Conservation (phyloP, 148 eudicot species). For the Persicaria tinctoria region DNA sequence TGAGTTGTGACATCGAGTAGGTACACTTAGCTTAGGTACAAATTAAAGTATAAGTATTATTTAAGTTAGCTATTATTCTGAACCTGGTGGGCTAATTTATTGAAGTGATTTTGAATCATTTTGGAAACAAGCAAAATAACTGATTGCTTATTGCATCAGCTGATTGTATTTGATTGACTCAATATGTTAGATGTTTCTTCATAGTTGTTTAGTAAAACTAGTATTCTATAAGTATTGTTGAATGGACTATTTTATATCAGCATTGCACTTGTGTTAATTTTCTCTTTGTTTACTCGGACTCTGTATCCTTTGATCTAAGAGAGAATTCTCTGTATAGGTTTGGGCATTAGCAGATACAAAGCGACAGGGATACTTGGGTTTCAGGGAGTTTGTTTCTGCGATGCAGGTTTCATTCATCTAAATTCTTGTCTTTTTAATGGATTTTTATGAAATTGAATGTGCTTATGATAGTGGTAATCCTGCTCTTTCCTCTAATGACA, state of each 20-base stretch:
- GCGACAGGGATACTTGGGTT: conserved; percentile 68
- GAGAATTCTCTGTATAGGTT: conserved; percentile 28
- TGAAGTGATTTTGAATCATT: background rate
- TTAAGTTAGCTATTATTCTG: background rate
- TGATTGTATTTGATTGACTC: background rate
- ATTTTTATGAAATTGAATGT: background rate
- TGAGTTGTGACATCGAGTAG: background rate
- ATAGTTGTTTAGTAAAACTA: background rate
- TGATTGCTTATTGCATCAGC: background rate
- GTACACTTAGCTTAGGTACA: background rate
- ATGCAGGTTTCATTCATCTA: conserved; percentile 55
- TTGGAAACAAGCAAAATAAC: background rate
- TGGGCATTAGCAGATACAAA: conserved; percentile 85
- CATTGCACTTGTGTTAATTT: background rate
- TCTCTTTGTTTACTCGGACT: background rate
- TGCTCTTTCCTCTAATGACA: conserved; percentile 15
- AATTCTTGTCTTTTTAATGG: background rate
- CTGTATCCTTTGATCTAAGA: background rate
- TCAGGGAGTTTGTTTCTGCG: conserved; percentile 70
- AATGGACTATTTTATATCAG: background rate
- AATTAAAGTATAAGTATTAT: background rate
- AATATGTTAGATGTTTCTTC: background rate
- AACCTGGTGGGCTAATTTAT: background rate
- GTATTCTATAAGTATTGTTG: background rate
- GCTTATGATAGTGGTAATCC: conserved; percentile 2